Conservation (phyloP, 176 grass and related monocot species). For the Juncus effusus region DNA sequence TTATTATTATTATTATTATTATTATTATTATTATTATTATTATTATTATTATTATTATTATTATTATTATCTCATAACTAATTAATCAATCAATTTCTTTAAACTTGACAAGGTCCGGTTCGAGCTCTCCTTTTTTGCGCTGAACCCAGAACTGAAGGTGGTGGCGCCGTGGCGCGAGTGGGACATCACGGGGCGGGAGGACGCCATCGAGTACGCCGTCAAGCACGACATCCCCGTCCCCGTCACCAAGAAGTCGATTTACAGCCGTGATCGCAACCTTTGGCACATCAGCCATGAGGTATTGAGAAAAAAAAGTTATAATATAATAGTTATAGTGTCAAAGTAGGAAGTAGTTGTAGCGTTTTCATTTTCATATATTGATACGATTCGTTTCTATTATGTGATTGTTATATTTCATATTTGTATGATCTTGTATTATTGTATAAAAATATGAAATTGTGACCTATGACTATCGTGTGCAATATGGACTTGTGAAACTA, state of each 20-base stretch:
- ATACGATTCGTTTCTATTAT: no score
- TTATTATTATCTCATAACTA: background rate
- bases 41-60: constrained; percentile 10
- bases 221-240: constrained; percentile 74
- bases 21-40: constrained; percentile 13
- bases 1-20: background rate
- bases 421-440: no score
- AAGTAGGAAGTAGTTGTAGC: no score
- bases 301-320: background rate
- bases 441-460: no score
- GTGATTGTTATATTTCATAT: no score
- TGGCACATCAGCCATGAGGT: constrained; percentile 99
- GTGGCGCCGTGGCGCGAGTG: constrained; percentile 99
- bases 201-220: constrained; percentile 95
- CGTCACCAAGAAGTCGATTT: constrained; percentile 96
- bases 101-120: constrained; percentile 66
- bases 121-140: constrained; percentile 91
- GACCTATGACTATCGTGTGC: no score
- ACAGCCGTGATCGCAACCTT: constrained; percentile 93
- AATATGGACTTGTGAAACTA: no score
- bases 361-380: no score
- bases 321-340: background rate
- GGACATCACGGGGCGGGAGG: constrained; percentile 95
- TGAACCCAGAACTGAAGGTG: constrained; percentile 91
- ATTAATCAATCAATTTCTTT: constrained; percentile 7